Evolutionary conservation across 768 basidiomycete species (phyloP).

Genomic region (Psilocybe sp.): DNA sequence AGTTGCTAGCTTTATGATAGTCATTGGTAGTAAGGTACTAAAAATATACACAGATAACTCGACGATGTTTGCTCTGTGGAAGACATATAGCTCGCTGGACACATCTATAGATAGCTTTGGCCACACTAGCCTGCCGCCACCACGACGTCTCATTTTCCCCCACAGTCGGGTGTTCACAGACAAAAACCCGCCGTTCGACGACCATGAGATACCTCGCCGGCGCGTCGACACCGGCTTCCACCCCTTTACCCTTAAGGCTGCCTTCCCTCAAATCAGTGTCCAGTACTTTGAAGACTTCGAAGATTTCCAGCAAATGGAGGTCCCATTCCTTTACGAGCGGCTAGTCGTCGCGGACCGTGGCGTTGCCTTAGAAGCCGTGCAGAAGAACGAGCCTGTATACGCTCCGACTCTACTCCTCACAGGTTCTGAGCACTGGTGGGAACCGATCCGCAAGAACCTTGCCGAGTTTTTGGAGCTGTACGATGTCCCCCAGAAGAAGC

Average conservation of each 20-base stretch:
- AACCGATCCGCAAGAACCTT: constrained; percentile 45
- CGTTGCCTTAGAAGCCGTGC: constrained; percentile 43
- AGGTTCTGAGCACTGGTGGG: constrained; percentile 67
- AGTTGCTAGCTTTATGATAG: constrained; percentile 20
- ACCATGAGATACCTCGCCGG: constrained; percentile 35
- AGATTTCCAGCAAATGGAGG: constrained; percentile 64
- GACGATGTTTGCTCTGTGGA: constrained; percentile 75
- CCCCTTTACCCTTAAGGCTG: constrained; percentile 65
- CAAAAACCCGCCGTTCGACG: constrained; percentile 29
- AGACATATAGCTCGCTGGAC: constrained; percentile 68
- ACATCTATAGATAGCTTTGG: constrained; percentile 38
- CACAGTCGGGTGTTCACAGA: constrained; percentile 61
- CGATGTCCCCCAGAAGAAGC: constrained; percentile 27
- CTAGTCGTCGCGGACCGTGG: constrained; percentile 74
- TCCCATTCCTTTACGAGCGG: constrained; percentile 74
- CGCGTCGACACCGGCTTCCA: constrained; percentile 67
- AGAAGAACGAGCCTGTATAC: constrained; percentile 37
- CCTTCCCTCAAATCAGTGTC: constrained; percentile 67
- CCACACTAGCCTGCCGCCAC: constrained; percentile 54
- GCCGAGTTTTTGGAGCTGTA: constrained; percentile 39
- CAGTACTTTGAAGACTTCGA: constrained; percentile 76
- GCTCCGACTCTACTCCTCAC: constrained; percentile 41
- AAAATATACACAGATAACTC: constrained; percentile 50
- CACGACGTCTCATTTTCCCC: constrained; percentile 75
- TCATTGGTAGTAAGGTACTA: constrained; percentile 7